Conservation (phyloP, 345 rosid species). For the Citrus inodora region DNA sequence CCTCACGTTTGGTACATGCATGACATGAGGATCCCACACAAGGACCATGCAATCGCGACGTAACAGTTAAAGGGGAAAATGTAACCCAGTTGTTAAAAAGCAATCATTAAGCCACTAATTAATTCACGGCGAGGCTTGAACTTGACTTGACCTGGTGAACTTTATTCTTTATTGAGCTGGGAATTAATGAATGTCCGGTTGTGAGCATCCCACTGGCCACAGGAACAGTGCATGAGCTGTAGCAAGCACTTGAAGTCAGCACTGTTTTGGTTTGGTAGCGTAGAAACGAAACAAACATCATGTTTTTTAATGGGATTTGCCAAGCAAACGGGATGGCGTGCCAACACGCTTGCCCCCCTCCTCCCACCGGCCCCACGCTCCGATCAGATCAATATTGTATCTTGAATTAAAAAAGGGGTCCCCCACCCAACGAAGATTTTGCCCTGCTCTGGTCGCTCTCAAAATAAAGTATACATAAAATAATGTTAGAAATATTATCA, state of each 20-base stretch:
- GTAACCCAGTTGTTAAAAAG: background rate
- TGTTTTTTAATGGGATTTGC: background rate
- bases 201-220: background rate
- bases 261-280: constrained; percentile 15
- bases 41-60: background rate
- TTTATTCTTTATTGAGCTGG: background rate
- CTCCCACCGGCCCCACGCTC: constrained; percentile 7
- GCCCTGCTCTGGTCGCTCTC: background rate
- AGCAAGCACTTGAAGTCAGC: no score
- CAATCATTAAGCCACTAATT: background rate
- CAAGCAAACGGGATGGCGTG: constrained; percentile 3
- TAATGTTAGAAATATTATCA: no score
- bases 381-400: background rate
- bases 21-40: background rate
- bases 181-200: background rate
- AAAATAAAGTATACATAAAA: background rate
- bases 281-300: constrained; percentile 24
- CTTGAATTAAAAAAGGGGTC: background rate
- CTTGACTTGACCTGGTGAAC: background rate
- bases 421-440: background rate
- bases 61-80: background rate
- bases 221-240: background rate
- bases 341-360: constrained; percentile 24
- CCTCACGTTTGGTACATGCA: background rate
- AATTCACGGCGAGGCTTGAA: background rate